Evolutionary conservation across 257 asterid genomes (phyloP), one percentile per base, ranked within the genome.

Genomic region (Jacaranda mimosifolia): DNA sequence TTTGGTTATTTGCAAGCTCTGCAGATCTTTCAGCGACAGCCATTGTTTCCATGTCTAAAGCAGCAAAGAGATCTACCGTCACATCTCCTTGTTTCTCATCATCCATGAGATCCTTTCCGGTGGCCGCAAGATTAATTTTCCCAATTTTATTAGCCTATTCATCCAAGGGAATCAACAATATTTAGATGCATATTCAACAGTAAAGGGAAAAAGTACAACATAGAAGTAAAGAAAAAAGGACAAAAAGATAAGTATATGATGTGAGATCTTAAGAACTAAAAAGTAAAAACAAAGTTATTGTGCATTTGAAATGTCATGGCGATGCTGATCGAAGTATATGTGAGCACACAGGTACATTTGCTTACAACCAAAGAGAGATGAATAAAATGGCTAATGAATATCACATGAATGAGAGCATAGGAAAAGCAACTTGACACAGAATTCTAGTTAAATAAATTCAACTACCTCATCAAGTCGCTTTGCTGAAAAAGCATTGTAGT

Each of bases 61-160:
- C 92, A 83, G 98, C 71, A 90, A 88, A 93, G 70, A 96, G 97
- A 83, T 93, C 99, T 52, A 96, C 98, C 9, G 95, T 90, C 59
- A 96, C 97, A 76, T 96, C 99, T 78, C 98, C 97, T 89, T 80
- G 97, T 88, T 96, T 93, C 79, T 96, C 98, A 19, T 93, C 99
- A 77, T 96, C 99, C 99, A 96, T 96, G 79, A 96, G 98, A 88
- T 96, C 99, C 89, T 96, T 96, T 53, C 99, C 99, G 69, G 95
- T 96, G 78, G 99, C 99, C 86, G 99, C 99, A 80, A 96, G 97
- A 89, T 96, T 96, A 72, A 96, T 96, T 86, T 90, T 93, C 75
- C 99, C 98, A 87, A 96, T 96, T 85, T 86, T 93, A 83, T 86
- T 91, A 62, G 99, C 99, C 98, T 96, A 91, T 63, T 79, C 70